Base-by-base conservation (phyloP, 2,329 filamentous ascomycete genomes). In the Ceratocystis ficicola region DNA sequence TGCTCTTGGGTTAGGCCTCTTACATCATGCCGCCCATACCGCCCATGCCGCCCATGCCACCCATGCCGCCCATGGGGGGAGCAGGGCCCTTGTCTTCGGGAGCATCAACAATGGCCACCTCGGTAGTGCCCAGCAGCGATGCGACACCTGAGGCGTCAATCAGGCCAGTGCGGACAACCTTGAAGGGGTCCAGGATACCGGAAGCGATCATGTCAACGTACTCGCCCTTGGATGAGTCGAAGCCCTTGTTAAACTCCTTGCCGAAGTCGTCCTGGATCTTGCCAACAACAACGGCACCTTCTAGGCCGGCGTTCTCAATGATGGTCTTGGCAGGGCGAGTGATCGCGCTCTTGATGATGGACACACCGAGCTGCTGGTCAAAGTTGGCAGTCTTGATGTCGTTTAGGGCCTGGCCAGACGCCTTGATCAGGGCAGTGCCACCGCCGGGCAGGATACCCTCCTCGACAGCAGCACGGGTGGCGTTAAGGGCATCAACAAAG, bases 361-460 rank as follows among this genome's bases (percentile, higher is more conserved):
- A 90, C 71, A 99, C 88, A 84, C 94, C 94, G 70, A 99, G 91
- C 81, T 96, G 91, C 83, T 99, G 94, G 81, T 99, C 94, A 75
- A 97, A 99, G 87, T 99, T 99, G 81, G 82, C 81, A 65, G 89
- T 77, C 85, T 96, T 95, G 76, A 97, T 78, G 70, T 87, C 81
- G 73, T 81, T 82, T 63, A 99, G 85, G 67, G 91, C 90, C 77
- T 96, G 93, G 78, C 86, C 86, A 69, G 94, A 88, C 73, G 94
- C 94, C 87, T 99, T 99, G 79, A 99, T 88, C 64, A 99, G 86
- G 73, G 92, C 94, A 74, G 94, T 99, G 76, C 94, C 94, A 85
- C 94, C 94, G 81, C 94, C 94, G 71, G 94, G 94, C 70, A 99
- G 88, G 77, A 99, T 99, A 79, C 94, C 94, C 81, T 97, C 92